phyloP scores from a whole-genome alignment of 805 yeast genomes.

The Wickerhamomyces sydowiorum region DNA sequence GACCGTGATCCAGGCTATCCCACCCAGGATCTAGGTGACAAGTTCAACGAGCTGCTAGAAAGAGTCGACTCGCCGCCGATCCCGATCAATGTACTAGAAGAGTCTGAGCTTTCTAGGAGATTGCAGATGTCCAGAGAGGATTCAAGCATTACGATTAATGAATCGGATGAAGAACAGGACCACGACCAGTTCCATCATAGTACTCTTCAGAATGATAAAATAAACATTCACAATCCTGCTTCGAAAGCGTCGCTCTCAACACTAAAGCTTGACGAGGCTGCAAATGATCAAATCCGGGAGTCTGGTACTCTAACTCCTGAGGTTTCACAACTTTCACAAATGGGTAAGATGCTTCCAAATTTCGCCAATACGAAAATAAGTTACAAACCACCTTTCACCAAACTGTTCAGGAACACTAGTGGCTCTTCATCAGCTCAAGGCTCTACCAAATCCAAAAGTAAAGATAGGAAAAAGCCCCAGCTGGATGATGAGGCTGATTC shows the following conservation, averaged over 20 bases:
- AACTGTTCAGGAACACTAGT: conserved; percentile 17
- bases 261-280: neutral
- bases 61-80: conserved; percentile 24
- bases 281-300: neutral
- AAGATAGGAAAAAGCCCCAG: neutral
- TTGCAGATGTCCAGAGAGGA: neutral
- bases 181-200: neutral
- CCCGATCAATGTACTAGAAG: conserved; percentile 23
- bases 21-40: neutral
- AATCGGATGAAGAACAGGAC: neutral
- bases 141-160: neutral
- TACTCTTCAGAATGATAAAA: neutral
- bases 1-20: neutral
- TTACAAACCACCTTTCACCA: conserved; percentile 17
- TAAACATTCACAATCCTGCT: neutral
- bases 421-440: conserved; percentile 6
- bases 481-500: conserved; percentile 7
- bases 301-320: neutral
- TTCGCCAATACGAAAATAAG: conserved; percentile 3
- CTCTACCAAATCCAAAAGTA: neutral
- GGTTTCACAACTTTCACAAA: neutral
- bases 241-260: neutral
- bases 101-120: conserved; percentile 8
- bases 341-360: neutral
- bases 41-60: conserved; percentile 9